Evolutionary conservation across 805 yeast genomes (phyloP), one percentile per base, ranked within the genome.

Genomic region (Candida koratica): DNA sequence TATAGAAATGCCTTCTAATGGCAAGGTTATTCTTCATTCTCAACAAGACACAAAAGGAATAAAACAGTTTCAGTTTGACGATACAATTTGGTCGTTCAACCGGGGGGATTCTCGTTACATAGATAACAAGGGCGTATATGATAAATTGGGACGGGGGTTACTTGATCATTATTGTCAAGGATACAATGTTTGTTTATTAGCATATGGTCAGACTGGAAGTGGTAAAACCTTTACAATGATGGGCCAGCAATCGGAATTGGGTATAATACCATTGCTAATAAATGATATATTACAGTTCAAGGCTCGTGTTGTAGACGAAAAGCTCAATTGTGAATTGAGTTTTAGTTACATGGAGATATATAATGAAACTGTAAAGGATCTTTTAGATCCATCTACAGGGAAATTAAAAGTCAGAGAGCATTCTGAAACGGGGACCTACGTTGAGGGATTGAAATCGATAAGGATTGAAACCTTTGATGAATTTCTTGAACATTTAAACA

Each of bases 291-390:
- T 83, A 45, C 53, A 57, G 2, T 64, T 66, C 31, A 58, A 68
- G 26, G 61, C 60, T 4, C 38, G 51, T 3, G 48, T 73, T 28
- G 53, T 70, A 6, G 53, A 49, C 6, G 67, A 65, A 11, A 53
- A 52, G 28, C 56, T 65, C 44, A 58, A 64, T 37, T 62, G 71
- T 44, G 63, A 58, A 34, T 47, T 66, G 20, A 52, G 71, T 24
- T 58, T 81, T 2, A 79, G 86, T 8, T 84, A 77, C 55, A 69
- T 81, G 50, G 94, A 84, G 51, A 77, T 84, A 23, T 84, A 85
- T 51, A 84, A 85, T 51, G 94, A 84, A 55, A 79, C 75, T 42
- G 86, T 83, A 1, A 64, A 75, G 25, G 95, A 85, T 54, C 58
- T 84, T 12, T 37, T 34, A 15, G 56, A 30, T 12, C 29, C 52